Conservation (phyloP, 257 asterid species). For the Scutellaria minor region DNA sequence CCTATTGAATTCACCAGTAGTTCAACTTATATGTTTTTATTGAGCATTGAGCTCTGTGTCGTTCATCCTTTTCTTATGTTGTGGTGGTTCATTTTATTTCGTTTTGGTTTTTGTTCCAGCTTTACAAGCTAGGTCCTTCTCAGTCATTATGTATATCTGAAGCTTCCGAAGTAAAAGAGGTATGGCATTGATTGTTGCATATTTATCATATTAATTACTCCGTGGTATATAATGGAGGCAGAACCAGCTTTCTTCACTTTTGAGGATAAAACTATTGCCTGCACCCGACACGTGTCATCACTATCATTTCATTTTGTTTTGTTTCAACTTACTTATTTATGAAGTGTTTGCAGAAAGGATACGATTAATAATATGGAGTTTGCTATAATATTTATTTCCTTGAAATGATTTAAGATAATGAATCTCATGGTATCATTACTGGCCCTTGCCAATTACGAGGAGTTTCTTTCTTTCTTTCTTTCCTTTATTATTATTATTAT, state of each 20-base stretch:
- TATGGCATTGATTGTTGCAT: constrained; percentile 35
- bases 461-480: neutral
- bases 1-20: constrained; percentile 24
- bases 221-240: constrained; percentile 3
- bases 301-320: neutral
- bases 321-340: constrained; percentile 4
- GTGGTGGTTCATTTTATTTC: constrained; percentile 30
- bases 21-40: constrained; percentile 13
- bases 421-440: constrained; percentile 8
- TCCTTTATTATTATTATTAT: neutral
- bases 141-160: constrained; percentile 76
- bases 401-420: neutral
- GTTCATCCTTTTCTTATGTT: neutral
- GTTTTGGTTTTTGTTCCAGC: constrained; percentile 53
- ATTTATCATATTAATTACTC: neutral
- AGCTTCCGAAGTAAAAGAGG: constrained; percentile 76
- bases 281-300: neutral
- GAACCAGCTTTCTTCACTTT: neutral
- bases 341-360: constrained; percentile 8
- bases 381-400: neutral
- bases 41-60: constrained; percentile 25
- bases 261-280: constrained; percentile 25
- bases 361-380: constrained; percentile 11
- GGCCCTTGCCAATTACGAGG: neutral
- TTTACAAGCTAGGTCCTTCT: constrained; percentile 72